Percentiles rank a stretch among this genome's conserved stretches.
These are phyloP conservation scores for Colletotrichum spinosum DNA, from an alignment of 2,329 filamentous ascomycete genomes.

Conservation along the genomic window DNA sequence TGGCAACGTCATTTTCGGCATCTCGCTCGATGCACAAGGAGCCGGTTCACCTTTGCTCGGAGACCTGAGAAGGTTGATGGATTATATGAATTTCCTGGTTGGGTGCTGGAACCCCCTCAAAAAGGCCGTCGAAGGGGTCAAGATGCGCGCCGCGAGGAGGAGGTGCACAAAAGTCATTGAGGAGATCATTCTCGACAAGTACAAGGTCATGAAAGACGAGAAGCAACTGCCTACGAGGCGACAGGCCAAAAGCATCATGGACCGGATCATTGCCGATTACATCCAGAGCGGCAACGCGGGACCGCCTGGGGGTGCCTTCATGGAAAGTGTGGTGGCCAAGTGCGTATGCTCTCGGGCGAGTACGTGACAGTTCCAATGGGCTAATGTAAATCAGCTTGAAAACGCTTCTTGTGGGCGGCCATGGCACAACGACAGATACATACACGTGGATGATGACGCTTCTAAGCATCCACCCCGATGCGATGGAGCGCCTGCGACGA, in stretches of 20 bases:
- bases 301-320: conserved; percentile 29
- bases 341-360: not conserved
- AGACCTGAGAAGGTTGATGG: conserved; percentile 27
- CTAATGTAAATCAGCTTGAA: conserved; percentile 35
- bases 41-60: conserved; percentile 32
- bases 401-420: conserved; percentile 41
- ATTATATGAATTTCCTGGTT: conserved; percentile 18
- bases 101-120: conserved; percentile 8
- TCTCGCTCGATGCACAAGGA: conserved; percentile 39
- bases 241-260: conserved; percentile 39
- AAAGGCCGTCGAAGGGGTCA: not conserved
- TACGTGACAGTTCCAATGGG: not conserved
- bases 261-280: conserved; percentile 41
- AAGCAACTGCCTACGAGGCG: conserved; percentile 29
- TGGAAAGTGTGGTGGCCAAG: conserved; percentile 35
- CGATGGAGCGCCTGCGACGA: conserved; percentile 37
- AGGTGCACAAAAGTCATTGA: conserved; percentile 6
- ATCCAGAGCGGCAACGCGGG: conserved; percentile 24
- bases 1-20: conserved; percentile 38
- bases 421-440: conserved; percentile 41
- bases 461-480: conserved; percentile 39
- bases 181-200: conserved; percentile 8
- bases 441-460: conserved; percentile 37
- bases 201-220: conserved; percentile 27
- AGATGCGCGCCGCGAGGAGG: not conserved